A percentile compares a stretch with the other conserved stretches of the same genome.
Conservation (phyloP, 805 yeast species). For the Barnettozyma vustinii region DNA sequence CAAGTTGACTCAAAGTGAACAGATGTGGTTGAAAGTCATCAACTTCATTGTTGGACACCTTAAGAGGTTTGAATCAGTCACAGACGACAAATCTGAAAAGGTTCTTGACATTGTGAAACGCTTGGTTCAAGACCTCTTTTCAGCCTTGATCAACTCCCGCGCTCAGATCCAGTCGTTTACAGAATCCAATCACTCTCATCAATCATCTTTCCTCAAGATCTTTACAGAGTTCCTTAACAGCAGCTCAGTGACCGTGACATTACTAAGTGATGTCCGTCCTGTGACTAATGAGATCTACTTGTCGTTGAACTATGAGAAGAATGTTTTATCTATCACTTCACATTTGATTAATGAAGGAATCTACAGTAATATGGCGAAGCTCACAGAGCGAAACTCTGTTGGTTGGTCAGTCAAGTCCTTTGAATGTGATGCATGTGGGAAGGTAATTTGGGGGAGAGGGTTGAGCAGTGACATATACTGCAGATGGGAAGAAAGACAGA, state of each 20-base stretch:
- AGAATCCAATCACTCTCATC: slow-evolving; percentile 8
- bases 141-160: slow-evolving; percentile 32
- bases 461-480: slow-evolving; percentile 43
- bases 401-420: slow-evolving; percentile 62
- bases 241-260: slow-evolving; percentile 41
- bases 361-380: slow-evolving; percentile 36
- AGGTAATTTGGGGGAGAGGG: slow-evolving; percentile 63
- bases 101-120: slow-evolving; percentile 33
- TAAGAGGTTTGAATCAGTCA: slow-evolving; percentile 24
- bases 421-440: slow-evolving; percentile 76
- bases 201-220: slow-evolving; percentile 45
- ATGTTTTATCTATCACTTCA: slow-evolving; percentile 45
- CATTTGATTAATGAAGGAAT: slow-evolving; percentile 54
- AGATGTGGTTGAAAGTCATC: slow-evolving; percentile 35
- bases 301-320: slow-evolving; percentile 60
- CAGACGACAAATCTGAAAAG: slow-evolving; percentile 5
- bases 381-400: slow-evolving; percentile 36
- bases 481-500: slow-evolving; percentile 49
- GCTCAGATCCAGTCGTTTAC: slow-evolving; percentile 20
- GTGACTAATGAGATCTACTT: slow-evolving; percentile 58
- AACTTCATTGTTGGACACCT: slow-evolving; percentile 34
- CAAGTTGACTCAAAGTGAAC: slow-evolving; percentile 27
- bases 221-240: slow-evolving; percentile 49
- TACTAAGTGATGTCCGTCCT: slow-evolving; percentile 52
- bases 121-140: slow-evolving; percentile 37